Conservation (phyloP, 176 grass and related monocot genomes). For the Carex myosuroides region DNA sequence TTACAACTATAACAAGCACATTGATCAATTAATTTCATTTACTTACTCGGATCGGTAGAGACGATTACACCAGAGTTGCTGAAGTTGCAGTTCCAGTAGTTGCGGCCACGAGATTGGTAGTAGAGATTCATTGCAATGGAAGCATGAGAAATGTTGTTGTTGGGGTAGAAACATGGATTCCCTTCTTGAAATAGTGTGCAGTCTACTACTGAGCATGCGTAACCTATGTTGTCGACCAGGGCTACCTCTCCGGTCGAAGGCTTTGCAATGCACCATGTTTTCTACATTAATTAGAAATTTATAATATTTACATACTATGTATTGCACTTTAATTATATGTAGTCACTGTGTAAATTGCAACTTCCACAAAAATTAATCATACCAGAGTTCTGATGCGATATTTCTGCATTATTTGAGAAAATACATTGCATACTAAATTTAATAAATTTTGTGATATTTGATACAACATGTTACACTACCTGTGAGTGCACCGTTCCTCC, state of each 20-base stretch:
- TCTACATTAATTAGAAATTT: constrained; percentile 20
- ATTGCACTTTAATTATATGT: not conserved
- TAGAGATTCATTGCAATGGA: constrained; percentile 47
- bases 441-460: not conserved
- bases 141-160: constrained; percentile 36
- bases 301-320: constrained; percentile 7
- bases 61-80: constrained; percentile 17
- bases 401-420: not conserved
- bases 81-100: constrained; percentile 35
- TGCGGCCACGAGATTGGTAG: constrained; percentile 32
- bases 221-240: constrained; percentile 3
- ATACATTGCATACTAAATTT: not conserved
- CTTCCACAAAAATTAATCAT: not conserved
- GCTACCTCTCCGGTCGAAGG: constrained; percentile 21
- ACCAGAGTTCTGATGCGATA: not conserved
- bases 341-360: not conserved
- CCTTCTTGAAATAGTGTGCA: constrained; percentile 20
- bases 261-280: constrained; percentile 40
- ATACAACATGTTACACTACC: not conserved
- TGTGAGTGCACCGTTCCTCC: not conserved
- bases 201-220: constrained; percentile 19
- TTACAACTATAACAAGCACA: not conserved
- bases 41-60: constrained; percentile 31
- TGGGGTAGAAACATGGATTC: constrained; percentile 24
- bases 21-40: not conserved